Percentiles rank a stretch among this genome's conserved stretches.
Conservation (phyloP, 371 early-diverging fungal species). For the Mortierella sp. region DNA sequence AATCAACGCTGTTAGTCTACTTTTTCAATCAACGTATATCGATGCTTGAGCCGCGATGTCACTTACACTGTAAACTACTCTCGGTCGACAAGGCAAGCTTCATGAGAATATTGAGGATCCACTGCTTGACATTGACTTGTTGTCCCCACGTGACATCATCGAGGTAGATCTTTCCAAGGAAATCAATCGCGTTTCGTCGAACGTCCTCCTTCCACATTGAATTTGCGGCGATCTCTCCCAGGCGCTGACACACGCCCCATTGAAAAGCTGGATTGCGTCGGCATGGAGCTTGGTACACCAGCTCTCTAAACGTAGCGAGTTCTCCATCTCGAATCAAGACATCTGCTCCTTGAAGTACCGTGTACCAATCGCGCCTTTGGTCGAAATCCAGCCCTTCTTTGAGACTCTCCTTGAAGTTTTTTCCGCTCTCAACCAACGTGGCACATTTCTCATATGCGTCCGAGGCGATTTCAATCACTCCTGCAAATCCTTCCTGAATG, state of each 20-base stretch:
- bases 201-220: neutral
- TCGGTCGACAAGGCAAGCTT: neutral
- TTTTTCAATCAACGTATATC: too few relatives aligned
- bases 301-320: neutral
- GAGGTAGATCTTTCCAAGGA: too few relatives aligned
- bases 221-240: neutral
- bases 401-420: too few relatives aligned
- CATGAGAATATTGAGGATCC: conserved; percentile 2
- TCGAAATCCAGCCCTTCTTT: neutral
- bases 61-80: too few relatives aligned
- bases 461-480: too few relatives aligned
- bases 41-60: too few relatives aligned
- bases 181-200: neutral
- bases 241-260: conserved; percentile 6
- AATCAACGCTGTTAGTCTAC: too few relatives aligned
- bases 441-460: too few relatives aligned
- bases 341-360: neutral
- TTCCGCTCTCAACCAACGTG: too few relatives aligned
- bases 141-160: neutral
- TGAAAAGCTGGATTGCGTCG: neutral
- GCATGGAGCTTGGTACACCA: conserved; percentile 2
- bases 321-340: neutral
- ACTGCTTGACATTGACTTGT: neutral
- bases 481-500: too few relatives aligned
- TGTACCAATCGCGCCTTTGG: neutral